phyloP scores from a whole-genome alignment of 169 alveolate species.

The Plasmodium relictum region DNA sequence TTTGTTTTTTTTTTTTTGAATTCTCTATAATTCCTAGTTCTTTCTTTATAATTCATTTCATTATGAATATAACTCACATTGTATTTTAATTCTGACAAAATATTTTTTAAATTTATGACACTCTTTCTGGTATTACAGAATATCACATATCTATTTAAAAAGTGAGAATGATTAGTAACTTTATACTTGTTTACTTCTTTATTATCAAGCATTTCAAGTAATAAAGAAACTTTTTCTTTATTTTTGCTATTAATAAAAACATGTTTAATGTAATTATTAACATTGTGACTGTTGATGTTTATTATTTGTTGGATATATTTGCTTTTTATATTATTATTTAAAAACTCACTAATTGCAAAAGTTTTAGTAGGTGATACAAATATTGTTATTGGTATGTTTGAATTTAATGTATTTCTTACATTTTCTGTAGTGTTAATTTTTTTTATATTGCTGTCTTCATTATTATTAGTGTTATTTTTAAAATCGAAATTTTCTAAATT shows the following conservation, averaged over 20 bases:
- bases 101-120: conserved; percentile 38
- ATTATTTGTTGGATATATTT: conserved; percentile 69
- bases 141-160: conserved; percentile 48
- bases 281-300: conserved; percentile 56
- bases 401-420: conserved; percentile 41
- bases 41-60: conserved; percentile 73
- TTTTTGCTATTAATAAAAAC: conserved; percentile 75
- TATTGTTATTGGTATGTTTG: conserved; percentile 67
- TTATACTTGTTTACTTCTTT: conserved; percentile 7
- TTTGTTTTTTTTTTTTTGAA: conserved; percentile 45
- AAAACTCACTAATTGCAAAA: conserved; percentile 55
- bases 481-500: background rate
- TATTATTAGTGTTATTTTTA: background rate
- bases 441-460: background rate
- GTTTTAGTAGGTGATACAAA: conserved; percentile 77
- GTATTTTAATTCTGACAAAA: conserved; percentile 46
- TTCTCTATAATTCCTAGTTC: conserved; percentile 56
- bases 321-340: conserved; percentile 63
- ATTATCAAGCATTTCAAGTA: conserved; percentile 41
- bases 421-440: conserved; percentile 29
- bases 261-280: conserved; percentile 52
- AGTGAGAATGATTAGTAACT: background rate
- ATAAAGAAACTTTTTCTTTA: conserved; percentile 62
- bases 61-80: conserved; percentile 69
- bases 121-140: conserved; percentile 77